Evolutionary conservation across 805 yeast genomes (phyloP).

Genomic region (Cyberlindnera bimundalis): DNA sequence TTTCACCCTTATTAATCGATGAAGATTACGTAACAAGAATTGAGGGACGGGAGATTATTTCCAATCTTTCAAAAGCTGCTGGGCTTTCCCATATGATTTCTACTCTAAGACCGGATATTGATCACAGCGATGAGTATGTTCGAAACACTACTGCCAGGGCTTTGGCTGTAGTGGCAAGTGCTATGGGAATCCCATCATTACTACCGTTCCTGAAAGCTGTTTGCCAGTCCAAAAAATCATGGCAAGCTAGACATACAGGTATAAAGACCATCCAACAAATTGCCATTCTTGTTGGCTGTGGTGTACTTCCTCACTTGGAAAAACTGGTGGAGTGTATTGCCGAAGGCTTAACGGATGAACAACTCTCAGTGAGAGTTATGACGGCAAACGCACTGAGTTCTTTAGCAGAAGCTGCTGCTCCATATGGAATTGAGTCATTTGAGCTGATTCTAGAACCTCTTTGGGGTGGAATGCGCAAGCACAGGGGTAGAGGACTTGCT

Average conservation of each 20-base stretch:
- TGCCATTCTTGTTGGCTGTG: conserved; percentile 63
- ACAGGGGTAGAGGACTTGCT: conserved; percentile 75
- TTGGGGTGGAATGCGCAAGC: conserved; percentile 75
- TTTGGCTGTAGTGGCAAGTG: conserved; percentile 77
- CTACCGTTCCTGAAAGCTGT: conserved; percentile 83
- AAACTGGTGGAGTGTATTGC: conserved; percentile 60
- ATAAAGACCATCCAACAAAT: conserved; percentile 72
- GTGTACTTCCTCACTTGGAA: conserved; percentile 69
- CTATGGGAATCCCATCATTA: conserved; percentile 67
- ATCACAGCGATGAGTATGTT: conserved; percentile 75
- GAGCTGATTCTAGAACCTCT: conserved; percentile 64
- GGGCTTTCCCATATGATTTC: conserved; percentile 82
- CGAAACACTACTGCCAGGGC: conserved; percentile 74
- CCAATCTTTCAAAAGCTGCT: conserved; percentile 73
- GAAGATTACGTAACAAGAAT: conserved; percentile 70
- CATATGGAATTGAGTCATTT: conserved; percentile 89
- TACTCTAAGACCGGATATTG: conserved; percentile 76
- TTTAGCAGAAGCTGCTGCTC: conserved; percentile 77
- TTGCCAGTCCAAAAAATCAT: conserved; percentile 67
- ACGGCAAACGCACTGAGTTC: conserved; percentile 71
- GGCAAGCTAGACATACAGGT: conserved; percentile 86
- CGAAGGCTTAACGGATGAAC: conserved; percentile 62
- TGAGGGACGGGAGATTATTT: conserved; percentile 76
- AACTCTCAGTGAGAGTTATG: conserved; percentile 59
- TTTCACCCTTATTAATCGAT: conserved; percentile 77